These are phyloP conservation scores for Rhypophila decipiens DNA, from an alignment of 495 filamentous ascomycete genomes.

Conservation along the genomic window DNA sequence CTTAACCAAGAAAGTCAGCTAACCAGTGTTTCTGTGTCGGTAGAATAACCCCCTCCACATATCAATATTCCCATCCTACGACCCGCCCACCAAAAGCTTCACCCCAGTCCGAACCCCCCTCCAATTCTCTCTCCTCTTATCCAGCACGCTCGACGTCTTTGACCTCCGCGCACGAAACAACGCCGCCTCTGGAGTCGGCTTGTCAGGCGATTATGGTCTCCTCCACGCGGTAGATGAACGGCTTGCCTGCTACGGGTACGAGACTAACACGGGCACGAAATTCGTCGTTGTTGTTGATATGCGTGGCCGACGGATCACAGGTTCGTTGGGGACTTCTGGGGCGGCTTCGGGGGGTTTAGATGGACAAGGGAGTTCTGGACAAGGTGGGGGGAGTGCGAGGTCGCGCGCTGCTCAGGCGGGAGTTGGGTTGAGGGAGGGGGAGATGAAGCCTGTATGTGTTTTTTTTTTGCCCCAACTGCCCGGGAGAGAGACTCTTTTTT, in stretches of 20 bases:
- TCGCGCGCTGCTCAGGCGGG: constrained; percentile 21
- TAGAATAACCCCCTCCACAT: constrained; percentile 97
- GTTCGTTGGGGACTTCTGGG: constrained; percentile 14
- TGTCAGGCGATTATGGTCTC: constrained; percentile 77
- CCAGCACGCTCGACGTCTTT: constrained; percentile 89
- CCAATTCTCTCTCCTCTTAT: constrained; percentile 86
- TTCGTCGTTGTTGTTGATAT: constrained; percentile 86
- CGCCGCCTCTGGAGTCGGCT: constrained; percentile 46
- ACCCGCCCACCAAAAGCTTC: constrained; percentile 35
- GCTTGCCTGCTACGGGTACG: constrained; percentile 85
- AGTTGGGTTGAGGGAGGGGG: constrained; percentile 65
- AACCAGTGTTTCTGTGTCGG: neutral
- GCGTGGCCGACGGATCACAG: constrained; percentile 49
- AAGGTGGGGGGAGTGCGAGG: constrained; percentile 8
- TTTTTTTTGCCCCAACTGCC: no score
- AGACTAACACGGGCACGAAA: constrained; percentile 93
- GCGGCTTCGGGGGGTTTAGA: no score
- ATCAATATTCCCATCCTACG: constrained; percentile 72
- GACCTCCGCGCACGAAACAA: constrained; percentile 66
- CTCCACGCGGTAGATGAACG: constrained; percentile 90
- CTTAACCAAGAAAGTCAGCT: neutral
- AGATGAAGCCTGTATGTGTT: constrained; percentile 71
- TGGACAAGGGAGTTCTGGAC: no score
- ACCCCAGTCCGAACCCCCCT: constrained; percentile 54
- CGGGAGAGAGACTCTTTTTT: constrained; percentile 1